Percentiles rank a stretch among this genome's conserved stretches.
These are phyloP conservation scores for Kalmusia sp. DNA, from an alignment of 2,329 filamentous ascomycete species.

Conservation along the genomic window DNA sequence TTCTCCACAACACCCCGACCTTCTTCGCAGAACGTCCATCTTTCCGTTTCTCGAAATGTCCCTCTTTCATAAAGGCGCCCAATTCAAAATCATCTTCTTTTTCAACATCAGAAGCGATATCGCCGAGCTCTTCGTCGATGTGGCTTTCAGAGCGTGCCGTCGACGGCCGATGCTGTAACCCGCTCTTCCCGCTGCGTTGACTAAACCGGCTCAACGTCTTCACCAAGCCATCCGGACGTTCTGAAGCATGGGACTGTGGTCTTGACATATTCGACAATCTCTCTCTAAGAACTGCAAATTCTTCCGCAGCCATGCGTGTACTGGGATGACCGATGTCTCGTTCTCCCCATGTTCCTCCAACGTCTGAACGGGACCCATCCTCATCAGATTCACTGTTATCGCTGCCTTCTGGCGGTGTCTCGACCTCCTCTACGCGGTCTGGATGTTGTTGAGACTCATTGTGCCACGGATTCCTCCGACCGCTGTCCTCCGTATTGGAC, in stretches of 20 bases:
- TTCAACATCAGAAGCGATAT: slow-evolving; percentile 46
- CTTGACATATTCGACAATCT: slow-evolving; percentile 63
- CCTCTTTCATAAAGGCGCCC: slow-evolving; percentile 73
- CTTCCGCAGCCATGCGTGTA: slow-evolving; percentile 63
- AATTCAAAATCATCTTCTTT: slow-evolving; percentile 71
- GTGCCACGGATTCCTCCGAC: slow-evolving; percentile 44
- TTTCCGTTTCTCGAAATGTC: slow-evolving; percentile 76
- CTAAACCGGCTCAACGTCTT: slow-evolving; percentile 39
- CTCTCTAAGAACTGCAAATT: slow-evolving; percentile 63
- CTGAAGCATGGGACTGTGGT: slow-evolving; percentile 26
- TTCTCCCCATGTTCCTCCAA: slow-evolving; percentile 69
- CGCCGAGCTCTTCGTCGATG: slow-evolving; percentile 28
- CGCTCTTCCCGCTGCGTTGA: slow-evolving; percentile 33
- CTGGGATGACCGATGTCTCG: slow-evolving; percentile 62
- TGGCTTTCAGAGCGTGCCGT: slow-evolving; percentile 18
- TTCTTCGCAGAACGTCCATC: slow-evolving; percentile 75
- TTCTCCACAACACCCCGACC: slow-evolving; percentile 78
- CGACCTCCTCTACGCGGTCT: slow-evolving; percentile 25
- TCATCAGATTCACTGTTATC: slow-evolving; percentile 27
- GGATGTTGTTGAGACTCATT: slow-evolving; percentile 32
- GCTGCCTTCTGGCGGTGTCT: slow-evolving; percentile 15
- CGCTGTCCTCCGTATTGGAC: slow-evolving; percentile 25
- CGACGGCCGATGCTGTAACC: slow-evolving; percentile 19
- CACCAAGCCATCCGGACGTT: slow-evolving; percentile 32
- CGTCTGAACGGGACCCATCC: slow-evolving; percentile 38